phyloP scores from a whole-genome alignment of 2,329 filamentous ascomycete genomes.

The Blumeria hordei region DNA sequence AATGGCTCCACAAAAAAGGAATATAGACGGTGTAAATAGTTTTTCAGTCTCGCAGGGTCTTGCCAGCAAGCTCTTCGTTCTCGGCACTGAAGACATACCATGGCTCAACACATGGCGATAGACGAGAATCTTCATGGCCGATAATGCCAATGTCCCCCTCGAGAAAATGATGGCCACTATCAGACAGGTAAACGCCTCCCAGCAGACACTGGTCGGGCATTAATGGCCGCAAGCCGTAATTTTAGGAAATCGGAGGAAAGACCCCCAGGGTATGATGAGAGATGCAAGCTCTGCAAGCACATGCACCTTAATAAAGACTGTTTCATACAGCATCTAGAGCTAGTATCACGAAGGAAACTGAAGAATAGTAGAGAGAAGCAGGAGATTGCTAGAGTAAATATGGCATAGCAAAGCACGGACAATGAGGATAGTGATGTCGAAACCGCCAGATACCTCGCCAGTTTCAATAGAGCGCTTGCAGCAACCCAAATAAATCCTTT shows the following conservation, averaged over 20 bases:
- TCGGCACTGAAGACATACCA: background rate
- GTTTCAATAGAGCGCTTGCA: background rate
- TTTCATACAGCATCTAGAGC: background rate
- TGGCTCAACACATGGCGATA: background rate
- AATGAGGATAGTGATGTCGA: background rate
- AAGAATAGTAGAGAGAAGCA: background rate
- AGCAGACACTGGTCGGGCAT: too few species aligned
- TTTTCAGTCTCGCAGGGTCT: background rate
- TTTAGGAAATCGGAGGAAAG: background rate
- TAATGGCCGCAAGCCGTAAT: too few species aligned
- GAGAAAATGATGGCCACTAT: background rate
- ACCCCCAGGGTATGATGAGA: background rate
- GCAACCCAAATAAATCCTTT: background rate
- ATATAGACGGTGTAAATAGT: background rate
- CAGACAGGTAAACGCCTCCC: background rate
- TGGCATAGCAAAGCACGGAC: background rate
- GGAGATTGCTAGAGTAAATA: background rate
- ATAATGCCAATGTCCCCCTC: background rate
- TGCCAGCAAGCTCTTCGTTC: background rate
- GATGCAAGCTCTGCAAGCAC: background rate
- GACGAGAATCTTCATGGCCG: background rate
- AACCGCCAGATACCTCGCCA: background rate
- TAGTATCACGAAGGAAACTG: background rate
- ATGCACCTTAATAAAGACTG: background rate
- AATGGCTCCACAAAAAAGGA: background rate